Evolutionary conservation across 1,139 yeast genomes (phyloP).

Genomic region (Taphrina flavorubra): DNA sequence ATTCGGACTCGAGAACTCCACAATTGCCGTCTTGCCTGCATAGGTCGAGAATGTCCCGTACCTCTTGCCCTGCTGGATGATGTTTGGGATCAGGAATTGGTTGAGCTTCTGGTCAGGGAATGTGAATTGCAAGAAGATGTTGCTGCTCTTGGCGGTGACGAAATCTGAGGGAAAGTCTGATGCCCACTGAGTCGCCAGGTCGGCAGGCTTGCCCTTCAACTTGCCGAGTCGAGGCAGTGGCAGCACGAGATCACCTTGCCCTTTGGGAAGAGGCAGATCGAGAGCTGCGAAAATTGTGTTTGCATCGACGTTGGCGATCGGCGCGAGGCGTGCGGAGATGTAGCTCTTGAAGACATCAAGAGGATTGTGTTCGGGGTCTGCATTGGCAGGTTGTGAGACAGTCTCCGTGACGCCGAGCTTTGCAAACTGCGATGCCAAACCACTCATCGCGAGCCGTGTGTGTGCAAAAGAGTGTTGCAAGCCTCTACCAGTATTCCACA

Average conservation of each 20-base stretch:
- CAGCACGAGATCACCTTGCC: conserved; percentile 83
- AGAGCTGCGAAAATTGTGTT: conserved; percentile 78
- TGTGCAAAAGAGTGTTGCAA: neutral
- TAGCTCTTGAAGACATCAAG: conserved; percentile 87
- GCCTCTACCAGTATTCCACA: neutral
- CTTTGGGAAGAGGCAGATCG: conserved; percentile 75
- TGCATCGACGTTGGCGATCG: conserved; percentile 73
- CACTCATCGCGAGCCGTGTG: conserved; percentile 19
- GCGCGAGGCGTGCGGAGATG: conserved; percentile 76
- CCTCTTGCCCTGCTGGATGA: conserved; percentile 63
- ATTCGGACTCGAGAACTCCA: conserved; percentile 97
- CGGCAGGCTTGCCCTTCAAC: conserved; percentile 84
- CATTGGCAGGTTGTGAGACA: conserved; percentile 53
- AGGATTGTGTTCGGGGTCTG: conserved; percentile 75
- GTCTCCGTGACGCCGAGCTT: conserved; percentile 28
- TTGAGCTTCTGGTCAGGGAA: conserved; percentile 70
- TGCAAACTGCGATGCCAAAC: conserved; percentile 15
- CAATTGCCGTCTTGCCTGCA: conserved; percentile 68
- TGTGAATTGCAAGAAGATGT: conserved; percentile 89
- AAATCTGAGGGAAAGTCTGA: conserved; percentile 49
- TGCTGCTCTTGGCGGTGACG: conserved; percentile 63
- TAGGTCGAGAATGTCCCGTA: conserved; percentile 84
- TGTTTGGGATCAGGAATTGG: conserved; percentile 72
- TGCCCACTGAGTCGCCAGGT: conserved; percentile 85
- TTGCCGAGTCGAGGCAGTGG: conserved; percentile 93